phyloP scores from a whole-genome alignment of 148 eudicot species.

The Camellia japonica region DNA sequence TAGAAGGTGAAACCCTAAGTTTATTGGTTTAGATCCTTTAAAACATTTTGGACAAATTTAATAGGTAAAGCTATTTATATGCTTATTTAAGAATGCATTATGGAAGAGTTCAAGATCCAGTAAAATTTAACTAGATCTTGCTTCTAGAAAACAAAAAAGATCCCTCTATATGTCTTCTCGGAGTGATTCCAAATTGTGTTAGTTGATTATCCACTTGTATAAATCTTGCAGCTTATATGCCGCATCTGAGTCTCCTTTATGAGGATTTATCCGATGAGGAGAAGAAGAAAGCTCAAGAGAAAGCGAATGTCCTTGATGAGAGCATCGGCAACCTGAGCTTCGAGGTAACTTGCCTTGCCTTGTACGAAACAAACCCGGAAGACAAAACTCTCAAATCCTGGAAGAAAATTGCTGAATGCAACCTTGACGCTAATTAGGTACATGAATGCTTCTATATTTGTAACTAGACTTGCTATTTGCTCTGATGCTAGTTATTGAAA shows the following conservation, averaged over 20 bases:
- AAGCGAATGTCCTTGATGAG: slow-evolving; percentile 63
- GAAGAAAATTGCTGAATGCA: slow-evolving; percentile 67
- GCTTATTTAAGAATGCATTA: neutral
- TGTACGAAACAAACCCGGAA: slow-evolving; percentile 76
- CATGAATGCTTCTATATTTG: neutral
- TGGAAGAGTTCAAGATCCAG: neutral
- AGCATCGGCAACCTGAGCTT: slow-evolving; percentile 60
- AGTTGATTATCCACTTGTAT: neutral
- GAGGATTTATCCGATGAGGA: slow-evolving; percentile 78
- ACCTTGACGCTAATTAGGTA: slow-evolving; percentile 35
- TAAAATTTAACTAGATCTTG: neutral
- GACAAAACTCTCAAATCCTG: slow-evolving; percentile 86
- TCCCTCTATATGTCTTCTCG: neutral
- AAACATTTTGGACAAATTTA: too few species aligned
- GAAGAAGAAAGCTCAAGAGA: slow-evolving; percentile 77
- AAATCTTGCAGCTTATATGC: slow-evolving; percentile 83
- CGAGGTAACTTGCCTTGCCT: slow-evolving; percentile 58
- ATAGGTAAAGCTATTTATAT: neutral
- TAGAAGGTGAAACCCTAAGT: neutral
- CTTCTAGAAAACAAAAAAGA: neutral
- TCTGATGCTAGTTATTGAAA: neutral
- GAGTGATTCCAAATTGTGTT: neutral
- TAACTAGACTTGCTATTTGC: neutral
- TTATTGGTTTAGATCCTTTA: neutral
- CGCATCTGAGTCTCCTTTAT: slow-evolving; percentile 90